Conservation (phyloP, 345 rosid species). For the Pistacia vera region DNA sequence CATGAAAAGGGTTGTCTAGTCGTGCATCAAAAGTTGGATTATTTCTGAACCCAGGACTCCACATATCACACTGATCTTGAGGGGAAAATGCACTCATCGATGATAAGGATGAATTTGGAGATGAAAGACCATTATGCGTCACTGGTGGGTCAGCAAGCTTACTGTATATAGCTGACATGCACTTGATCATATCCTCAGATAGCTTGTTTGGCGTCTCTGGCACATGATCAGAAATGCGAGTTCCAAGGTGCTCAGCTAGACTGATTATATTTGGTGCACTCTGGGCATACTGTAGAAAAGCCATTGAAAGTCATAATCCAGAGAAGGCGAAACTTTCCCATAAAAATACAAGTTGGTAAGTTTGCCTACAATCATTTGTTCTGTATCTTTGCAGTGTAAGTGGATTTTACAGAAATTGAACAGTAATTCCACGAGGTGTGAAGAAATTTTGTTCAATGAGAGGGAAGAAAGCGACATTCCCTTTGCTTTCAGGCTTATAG, state of each 20-base stretch:
- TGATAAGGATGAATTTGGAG: slow-evolving; percentile 83
- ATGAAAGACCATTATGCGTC: slow-evolving; percentile 58
- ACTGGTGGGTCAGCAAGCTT: slow-evolving; percentile 90
- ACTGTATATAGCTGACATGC: slow-evolving; percentile 87
- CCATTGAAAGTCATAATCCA: slow-evolving; percentile 16
- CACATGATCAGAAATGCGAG: slow-evolving; percentile 84
- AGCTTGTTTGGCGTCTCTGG: slow-evolving; percentile 89
- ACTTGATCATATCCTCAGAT: slow-evolving; percentile 95
- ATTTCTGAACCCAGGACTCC: slow-evolving; percentile 86
- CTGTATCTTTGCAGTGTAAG: slow-evolving; percentile 5
- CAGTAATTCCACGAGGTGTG: neutral
- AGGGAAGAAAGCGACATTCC: neutral
- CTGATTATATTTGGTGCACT: slow-evolving; percentile 73
- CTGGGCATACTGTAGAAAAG: slow-evolving; percentile 65
- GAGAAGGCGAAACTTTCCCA: neutral
- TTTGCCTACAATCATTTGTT: neutral
- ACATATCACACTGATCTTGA: slow-evolving; percentile 63
- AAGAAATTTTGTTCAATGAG: neutral
- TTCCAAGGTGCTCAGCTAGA: slow-evolving; percentile 94
- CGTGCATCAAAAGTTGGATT: slow-evolving; percentile 71
- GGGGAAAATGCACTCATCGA: slow-evolving; percentile 77
- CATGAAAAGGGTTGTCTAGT: slow-evolving; percentile 83
- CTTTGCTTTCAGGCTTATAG: no score
- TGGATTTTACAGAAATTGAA: neutral
- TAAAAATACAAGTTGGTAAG: neutral